Base-by-base conservation (phyloP, 345 rosid species). In the Lumnitzera littorea region DNA sequence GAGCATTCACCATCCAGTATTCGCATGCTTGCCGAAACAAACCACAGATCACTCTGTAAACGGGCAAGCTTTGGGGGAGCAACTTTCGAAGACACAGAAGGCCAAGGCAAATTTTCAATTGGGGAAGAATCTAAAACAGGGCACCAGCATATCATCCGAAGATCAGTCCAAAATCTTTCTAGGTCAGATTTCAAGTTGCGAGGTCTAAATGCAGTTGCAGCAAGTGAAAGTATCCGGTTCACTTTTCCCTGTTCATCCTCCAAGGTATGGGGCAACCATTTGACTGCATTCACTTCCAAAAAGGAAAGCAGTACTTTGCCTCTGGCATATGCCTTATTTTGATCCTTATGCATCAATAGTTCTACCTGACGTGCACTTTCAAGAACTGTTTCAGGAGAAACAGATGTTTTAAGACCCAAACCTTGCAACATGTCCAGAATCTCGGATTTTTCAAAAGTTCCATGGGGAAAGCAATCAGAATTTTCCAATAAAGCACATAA, bases 41-140 rank as follows among this genome's bases (percentile, higher is more conserved):
- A 89, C 98, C 98, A 91, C 64, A 88, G 51, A 69, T 91, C 98
- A 66, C 83, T 61, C 70, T 79, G 78, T 48, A 86, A 70, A 56
- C 98, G 82, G 58, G 88, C 98, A 78, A 84, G 87, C 86, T 84
- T 88, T 14, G 98, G 98, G 31, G 98, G 98, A 72, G 98, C 98
- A 74, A 88, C 87, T 51, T 69, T 72, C 65, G 98, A 83, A 60
- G 90, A 78, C 59, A 81, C 96, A 61, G 74, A 73, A 58, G 96
- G 96, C 98, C 98, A 91, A 52, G 98, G 98, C 67, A 91, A 74
- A 74, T 70, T 63, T 61, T 83, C 69, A 78, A 83, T 88, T 67
- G 98, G 98, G 62, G 96, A 79, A 72, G 82, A 75, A 67, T 80
- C 88, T 79, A 88, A 72, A 57, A 91, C 98, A 13, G 98, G 98